Conservation (phyloP, 495 filamentous ascomycete genomes). For the Margaritispora aquatica region DNA sequence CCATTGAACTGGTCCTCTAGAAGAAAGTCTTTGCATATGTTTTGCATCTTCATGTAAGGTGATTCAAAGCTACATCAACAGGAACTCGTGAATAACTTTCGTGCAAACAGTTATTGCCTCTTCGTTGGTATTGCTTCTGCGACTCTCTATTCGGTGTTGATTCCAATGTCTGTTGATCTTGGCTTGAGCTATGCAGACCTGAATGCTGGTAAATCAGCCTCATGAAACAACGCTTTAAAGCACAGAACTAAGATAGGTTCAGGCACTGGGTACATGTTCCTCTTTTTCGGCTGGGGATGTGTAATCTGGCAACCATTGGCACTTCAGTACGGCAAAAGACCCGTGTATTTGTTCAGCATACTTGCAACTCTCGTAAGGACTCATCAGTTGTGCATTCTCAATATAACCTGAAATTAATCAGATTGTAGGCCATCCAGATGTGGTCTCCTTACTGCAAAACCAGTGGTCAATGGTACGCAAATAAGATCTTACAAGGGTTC, state of each 20-base stretch:
- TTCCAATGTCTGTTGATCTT: constrained; percentile 27
- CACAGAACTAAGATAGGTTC: background rate
- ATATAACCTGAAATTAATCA: background rate
- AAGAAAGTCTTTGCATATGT: constrained; percentile 46
- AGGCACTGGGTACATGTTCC: constrained; percentile 30
- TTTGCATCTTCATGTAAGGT: constrained; percentile 26
- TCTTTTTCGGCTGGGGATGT: constrained; percentile 33
- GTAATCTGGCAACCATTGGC: constrained; percentile 32
- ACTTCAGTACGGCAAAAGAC: constrained; percentile 29
- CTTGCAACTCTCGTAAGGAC: constrained; percentile 17
- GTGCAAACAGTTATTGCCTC: background rate
- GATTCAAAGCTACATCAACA: background rate
- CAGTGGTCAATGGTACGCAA: constrained; percentile 54
- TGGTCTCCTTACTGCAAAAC: constrained; percentile 40
- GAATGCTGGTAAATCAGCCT: constrained; percentile 10
- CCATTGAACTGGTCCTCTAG: constrained; percentile 55
- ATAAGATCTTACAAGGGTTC: constrained; percentile 54
- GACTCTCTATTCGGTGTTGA: constrained; percentile 21
- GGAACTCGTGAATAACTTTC: too few relatives aligned
- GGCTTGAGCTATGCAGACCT: constrained; percentile 22
- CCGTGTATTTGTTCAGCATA: constrained; percentile 24
- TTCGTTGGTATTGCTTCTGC: constrained; percentile 21
- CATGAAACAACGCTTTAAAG: background rate
- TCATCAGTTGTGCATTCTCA: background rate
- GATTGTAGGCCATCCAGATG: constrained; percentile 24